These are phyloP conservation scores for Pouteria glomerata DNA, from an alignment of 148 eudicot genomes.

Conservation along the genomic window DNA sequence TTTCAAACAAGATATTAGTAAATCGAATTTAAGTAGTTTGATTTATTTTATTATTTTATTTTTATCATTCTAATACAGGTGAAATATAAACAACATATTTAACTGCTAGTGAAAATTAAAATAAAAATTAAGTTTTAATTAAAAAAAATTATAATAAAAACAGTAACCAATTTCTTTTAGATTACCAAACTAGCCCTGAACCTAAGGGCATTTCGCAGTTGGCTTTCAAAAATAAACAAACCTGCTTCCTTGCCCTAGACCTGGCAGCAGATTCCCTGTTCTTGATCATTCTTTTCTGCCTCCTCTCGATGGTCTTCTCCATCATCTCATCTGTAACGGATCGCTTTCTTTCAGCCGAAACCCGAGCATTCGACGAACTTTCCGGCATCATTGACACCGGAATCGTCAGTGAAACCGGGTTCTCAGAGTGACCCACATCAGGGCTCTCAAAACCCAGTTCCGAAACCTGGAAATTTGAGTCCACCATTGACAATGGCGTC, in stretches of 20 bases:
- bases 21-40: too few relatives aligned
- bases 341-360: background rate
- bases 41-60: too few relatives aligned
- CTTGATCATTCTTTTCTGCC: constrained; percentile 45
- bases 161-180: too few relatives aligned
- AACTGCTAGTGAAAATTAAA: too few relatives aligned
- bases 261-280: constrained; percentile 50
- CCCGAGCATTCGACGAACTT: background rate
- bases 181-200: too few relatives aligned
- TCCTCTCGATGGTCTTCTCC: constrained; percentile 37
- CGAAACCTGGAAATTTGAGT: background rate
- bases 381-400: constrained; percentile 12
- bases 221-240: too few relatives aligned
- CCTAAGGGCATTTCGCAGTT: constrained; percentile 12
- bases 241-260: constrained; percentile 44
- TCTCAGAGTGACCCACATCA: background rate
- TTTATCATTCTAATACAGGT: too few relatives aligned
- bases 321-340: constrained; percentile 16
- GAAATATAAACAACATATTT: too few relatives aligned
- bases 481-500: too few relatives aligned
- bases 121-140: too few relatives aligned
- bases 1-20: too few relatives aligned
- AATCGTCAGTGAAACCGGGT: constrained; percentile 13
- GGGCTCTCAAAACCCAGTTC: constrained; percentile 2
- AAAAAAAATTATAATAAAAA: too few relatives aligned